phyloP scores from a whole-genome alignment of 2,329 filamentous ascomycete genomes.

The Alternaria ventricosa region DNA sequence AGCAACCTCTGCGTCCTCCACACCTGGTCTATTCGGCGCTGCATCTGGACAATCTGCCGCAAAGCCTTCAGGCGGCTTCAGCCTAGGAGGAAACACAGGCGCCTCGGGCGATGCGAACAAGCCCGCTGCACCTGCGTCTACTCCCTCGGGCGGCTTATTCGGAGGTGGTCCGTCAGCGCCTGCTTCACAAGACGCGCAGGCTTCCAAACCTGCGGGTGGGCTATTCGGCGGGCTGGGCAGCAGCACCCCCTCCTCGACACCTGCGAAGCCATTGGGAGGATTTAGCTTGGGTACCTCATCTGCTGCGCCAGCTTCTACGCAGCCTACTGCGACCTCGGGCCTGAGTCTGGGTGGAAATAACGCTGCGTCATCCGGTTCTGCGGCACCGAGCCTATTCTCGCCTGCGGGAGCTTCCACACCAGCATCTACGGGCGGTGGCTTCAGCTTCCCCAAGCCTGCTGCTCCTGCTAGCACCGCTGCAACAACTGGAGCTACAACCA shows the following conservation, averaged over 20 bases:
- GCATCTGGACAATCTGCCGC: conserved; percentile 24
- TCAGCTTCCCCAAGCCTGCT: conserved; percentile 21
- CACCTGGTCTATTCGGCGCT: conserved; percentile 39
- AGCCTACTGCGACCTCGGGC: conserved; percentile 23
- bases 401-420: conserved; percentile 19
- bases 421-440: conserved; percentile 20
- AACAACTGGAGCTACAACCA: conserved; percentile 25
- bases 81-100: conserved; percentile 29
- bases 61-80: conserved; percentile 31
- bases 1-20: conserved; percentile 32
- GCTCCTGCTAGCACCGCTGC: conserved; percentile 26
- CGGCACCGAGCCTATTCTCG: conserved; percentile 30
- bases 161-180: conserved; percentile 30
- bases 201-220: conserved; percentile 35
- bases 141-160: conserved; percentile 29
- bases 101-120: conserved; percentile 42
- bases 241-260: conserved; percentile 37
- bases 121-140: conserved; percentile 32
- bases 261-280: conserved; percentile 33
- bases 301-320: conserved; percentile 28
- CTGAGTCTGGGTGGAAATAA: conserved; percentile 33
- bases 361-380: conserved; percentile 29
- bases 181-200: conserved; percentile 43
- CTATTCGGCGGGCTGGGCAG: conserved; percentile 37
- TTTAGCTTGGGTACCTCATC: conserved; percentile 39